Conservation (phyloP, 2,329 filamentous ascomycete species). For the Elsinoe necatrix region DNA sequence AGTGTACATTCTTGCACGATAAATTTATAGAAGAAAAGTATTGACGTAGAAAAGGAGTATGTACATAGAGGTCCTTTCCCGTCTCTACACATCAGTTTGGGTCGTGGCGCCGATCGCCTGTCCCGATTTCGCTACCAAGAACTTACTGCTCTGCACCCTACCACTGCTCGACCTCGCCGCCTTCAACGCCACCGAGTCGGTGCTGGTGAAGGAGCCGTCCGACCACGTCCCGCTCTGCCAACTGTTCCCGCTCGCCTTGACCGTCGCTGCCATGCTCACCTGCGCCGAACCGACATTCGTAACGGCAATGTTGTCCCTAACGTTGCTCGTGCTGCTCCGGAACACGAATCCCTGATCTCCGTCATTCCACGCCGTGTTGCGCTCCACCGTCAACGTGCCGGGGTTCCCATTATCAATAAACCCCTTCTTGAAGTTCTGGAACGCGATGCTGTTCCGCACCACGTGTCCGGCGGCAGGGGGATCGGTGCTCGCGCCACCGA, state of each 20-base stretch:
- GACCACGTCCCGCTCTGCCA: slow-evolving; percentile 37
- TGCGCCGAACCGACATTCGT: slow-evolving; percentile 26
- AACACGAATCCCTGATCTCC: slow-evolving; percentile 36
- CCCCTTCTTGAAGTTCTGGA: slow-evolving; percentile 37
- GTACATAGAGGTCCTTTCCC: slow-evolving; percentile 7
- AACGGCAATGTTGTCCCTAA: slow-evolving; percentile 36
- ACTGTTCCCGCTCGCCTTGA: slow-evolving; percentile 34
- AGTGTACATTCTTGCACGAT: not conserved
- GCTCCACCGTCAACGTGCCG: slow-evolving; percentile 33
- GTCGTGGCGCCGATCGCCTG: slow-evolving; percentile 36
- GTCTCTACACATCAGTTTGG: slow-evolving; percentile 1
- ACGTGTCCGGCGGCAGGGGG: slow-evolving; percentile 35
- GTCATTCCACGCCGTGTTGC: slow-evolving; percentile 43
- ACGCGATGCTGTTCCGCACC: slow-evolving; percentile 40
- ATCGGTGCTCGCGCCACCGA: slow-evolving; percentile 32
- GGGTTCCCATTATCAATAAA: slow-evolving; percentile 42
- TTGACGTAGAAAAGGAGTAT: not conserved
- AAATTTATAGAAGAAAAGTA: not conserved
- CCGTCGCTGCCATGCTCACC: slow-evolving; percentile 20
- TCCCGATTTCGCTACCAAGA: slow-evolving; percentile 34
- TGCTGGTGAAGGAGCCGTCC: slow-evolving; percentile 34
- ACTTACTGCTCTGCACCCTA: slow-evolving; percentile 35
- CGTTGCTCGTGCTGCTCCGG: slow-evolving; percentile 28
- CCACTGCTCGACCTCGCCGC: slow-evolving; percentile 33
- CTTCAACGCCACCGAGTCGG: slow-evolving; percentile 30